A percentile compares a stretch with the other conserved stretches of the same genome.
Evolutionary conservation across 495 filamentous ascomycete genomes (phyloP).

Genomic region (Talaromyces borbonicus): DNA sequence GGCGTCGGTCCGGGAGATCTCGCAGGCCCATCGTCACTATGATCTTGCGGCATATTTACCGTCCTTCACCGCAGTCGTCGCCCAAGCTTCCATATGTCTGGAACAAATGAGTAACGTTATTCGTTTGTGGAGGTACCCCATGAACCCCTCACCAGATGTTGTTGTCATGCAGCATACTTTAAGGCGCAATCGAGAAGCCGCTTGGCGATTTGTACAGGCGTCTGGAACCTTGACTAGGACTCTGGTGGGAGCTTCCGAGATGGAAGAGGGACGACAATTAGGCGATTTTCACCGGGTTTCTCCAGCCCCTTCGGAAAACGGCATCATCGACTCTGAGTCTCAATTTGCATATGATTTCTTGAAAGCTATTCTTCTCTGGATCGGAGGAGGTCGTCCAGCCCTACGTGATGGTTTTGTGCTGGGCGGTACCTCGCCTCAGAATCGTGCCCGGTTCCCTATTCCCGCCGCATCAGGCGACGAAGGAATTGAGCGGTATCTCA

Average conservation of each 20-base stretch:
- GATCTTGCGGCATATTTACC: slow-evolving; percentile 26
- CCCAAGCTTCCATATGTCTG: slow-evolving; percentile 37
- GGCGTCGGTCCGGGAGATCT: slow-evolving; percentile 20
- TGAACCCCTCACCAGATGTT: slow-evolving; percentile 43
- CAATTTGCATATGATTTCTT: slow-evolving; percentile 58
- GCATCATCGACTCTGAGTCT: slow-evolving; percentile 26
- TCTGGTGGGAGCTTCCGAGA: slow-evolving; percentile 37
- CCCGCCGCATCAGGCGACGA: slow-evolving; percentile 34
- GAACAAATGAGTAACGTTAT: slow-evolving; percentile 48
- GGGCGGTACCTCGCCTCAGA: slow-evolving; percentile 20
- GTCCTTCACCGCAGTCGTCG: slow-evolving; percentile 39
- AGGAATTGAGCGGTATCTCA: slow-evolving; percentile 45
- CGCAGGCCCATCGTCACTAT: slow-evolving; percentile 9
- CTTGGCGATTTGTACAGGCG: slow-evolving; percentile 61
- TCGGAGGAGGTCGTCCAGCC: slow-evolving; percentile 44
- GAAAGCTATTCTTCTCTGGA: slow-evolving; percentile 53
- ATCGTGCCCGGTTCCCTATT: slow-evolving; percentile 41
- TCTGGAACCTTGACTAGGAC: slow-evolving; percentile 48
- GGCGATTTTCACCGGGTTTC: slow-evolving; percentile 34
- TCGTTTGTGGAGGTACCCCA: slow-evolving; percentile 47
- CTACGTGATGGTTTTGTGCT: slow-evolving; percentile 48
- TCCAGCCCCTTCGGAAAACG: slow-evolving; percentile 39
- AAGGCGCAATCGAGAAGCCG: slow-evolving; percentile 45
- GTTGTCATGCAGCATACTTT: slow-evolving; percentile 46
- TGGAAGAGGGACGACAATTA: slow-evolving; percentile 13